Conservation (phyloP, 441 rosid genomes). For the Aleurites moluccanus region DNA sequence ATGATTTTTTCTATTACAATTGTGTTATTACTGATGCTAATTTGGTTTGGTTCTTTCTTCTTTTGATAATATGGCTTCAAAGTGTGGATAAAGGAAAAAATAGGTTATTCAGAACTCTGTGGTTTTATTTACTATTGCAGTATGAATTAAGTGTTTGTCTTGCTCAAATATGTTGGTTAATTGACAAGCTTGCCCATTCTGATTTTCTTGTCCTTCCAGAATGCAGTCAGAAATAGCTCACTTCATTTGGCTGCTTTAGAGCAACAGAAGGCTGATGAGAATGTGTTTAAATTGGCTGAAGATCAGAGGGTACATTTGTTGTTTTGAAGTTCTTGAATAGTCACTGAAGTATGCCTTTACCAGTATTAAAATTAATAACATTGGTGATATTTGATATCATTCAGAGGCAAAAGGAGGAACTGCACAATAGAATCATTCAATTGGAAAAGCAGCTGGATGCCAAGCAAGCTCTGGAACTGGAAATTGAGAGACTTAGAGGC, state of each 20-base stretch:
- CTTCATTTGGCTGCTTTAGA: slow-evolving; percentile 71
- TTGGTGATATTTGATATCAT: slow-evolving; percentile 21
- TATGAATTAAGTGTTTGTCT: slow-evolving; percentile 6
- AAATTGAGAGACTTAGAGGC: slow-evolving; percentile 67
- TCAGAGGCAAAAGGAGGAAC: slow-evolving; percentile 78
- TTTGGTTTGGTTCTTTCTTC: background rate
- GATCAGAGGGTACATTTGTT: slow-evolving; percentile 72
- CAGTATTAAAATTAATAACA: slow-evolving; percentile 9
- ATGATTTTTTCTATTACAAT: too few species aligned
- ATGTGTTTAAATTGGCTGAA: slow-evolving; percentile 72
- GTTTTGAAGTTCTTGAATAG: slow-evolving; percentile 26
- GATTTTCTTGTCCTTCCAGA: slow-evolving; percentile 41
- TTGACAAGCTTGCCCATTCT: slow-evolving; percentile 10
- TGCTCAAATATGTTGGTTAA: background rate
- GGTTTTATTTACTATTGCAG: slow-evolving; percentile 3
- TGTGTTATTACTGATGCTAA: background rate
- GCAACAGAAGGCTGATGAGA: slow-evolving; percentile 76
- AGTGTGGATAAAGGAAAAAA: background rate
- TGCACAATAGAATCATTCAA: slow-evolving; percentile 58
- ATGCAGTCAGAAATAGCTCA: slow-evolving; percentile 48
- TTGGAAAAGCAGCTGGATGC: slow-evolving; percentile 77
- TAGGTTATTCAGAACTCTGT: background rate
- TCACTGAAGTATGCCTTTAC: slow-evolving; percentile 21
- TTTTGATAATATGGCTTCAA: background rate
- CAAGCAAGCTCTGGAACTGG: slow-evolving; percentile 79